Base-by-base conservation (phyloP, 495 filamentous ascomycete genomes). In the Tricharina praecox region DNA sequence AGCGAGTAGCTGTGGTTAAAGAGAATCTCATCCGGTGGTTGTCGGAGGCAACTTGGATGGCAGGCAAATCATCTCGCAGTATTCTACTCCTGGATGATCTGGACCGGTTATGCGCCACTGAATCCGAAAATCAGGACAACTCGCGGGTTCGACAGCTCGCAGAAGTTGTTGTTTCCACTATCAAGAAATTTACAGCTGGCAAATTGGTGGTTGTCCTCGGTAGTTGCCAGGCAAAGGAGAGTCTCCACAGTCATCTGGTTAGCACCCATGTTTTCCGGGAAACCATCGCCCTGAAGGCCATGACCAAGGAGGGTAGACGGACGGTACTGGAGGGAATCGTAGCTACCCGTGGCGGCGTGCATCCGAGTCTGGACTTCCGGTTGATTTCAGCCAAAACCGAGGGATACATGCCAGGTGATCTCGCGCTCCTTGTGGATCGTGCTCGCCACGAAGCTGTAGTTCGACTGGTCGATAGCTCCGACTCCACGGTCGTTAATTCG, bases 331-430 rank as follows among this genome's bases (percentile, higher is more conserved):
- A 94, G 54, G 78, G 81, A 47, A 66, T 84, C 5, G 70, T 75
- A 7, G 45, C 35, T 35, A 53, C 44, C 18, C 54, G 43, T 34
- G 54, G 59, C 36, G 30, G 54, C 39, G 34, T 45, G 39, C 78
- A 79, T 46, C 65, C 71, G 1, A 69, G 79, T n/a, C 74, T 97
- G 8, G 90, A 97, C 62, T 81, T 94, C 45, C 77, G 96, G 13
- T 86, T 95, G 44, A 68, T 96, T 41, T 85, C 92, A 3, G 85
- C 87, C 15, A 77, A 83, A 55, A 96, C 87, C 0, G 90, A 97
- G 55, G 90, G 90, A 2, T 97, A 93, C 62, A 93, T 94, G 85
- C 90, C 90, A 0, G 90, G 86, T 2, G 90, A 97, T 63, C 70
- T 97, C 37, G 75, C 82, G 13, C 69, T 94, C 0, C 75, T 95